Evolutionary conservation across 768 basidiomycete genomes (phyloP), one percentile per base, ranked within the genome.

Genomic region (Auricularia heimuer): DNA sequence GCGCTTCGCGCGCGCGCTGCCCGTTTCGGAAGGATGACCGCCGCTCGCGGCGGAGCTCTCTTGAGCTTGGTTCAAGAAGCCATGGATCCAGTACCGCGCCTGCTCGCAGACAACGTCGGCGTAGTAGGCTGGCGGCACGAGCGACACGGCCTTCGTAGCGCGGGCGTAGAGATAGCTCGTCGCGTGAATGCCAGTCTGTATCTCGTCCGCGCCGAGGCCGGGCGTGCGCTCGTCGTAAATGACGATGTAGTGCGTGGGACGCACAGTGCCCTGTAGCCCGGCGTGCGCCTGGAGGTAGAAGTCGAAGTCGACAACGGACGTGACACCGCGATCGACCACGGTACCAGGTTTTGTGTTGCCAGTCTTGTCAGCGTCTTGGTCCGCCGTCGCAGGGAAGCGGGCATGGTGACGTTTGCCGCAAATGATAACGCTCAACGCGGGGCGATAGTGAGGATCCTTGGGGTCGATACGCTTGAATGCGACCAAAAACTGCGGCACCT

Each of bases 271-370:
- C 72, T 90, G 85, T 4, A 92, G 74, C 0, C 90, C 89, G 8
- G 83, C 80, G 68, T 91, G 90, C 0, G 89, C 86, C 79, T 92
- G 85, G 0, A 87, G 81, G 73, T 80, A 83, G 51, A 71, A 76
- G 65, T 72, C 83, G 62, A 78, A 84, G 45, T 81, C 79, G 67
- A 82, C 84, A 35, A 84, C 60, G 62, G 81, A 83, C 2, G 91
- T 91, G 47, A 92, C 77, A 3, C 91, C 91, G 70, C 82, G 82
- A 72, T 94, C 91, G 11, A 91, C 85, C 3, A 94, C 84, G 0
- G 92, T 92, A 1, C 91, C 91, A 0, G 91, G 87, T 2, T 79
- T 80, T 0, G 90, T 89, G 69, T 94, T 92, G 0, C 90, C 90
- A 65, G 88, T 90, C 63, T 72, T 77, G 68, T 85, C 83, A 2